A percentile compares a stretch with the other conserved stretches of the same genome.
Evolutionary conservation across 208 protist species (phyloP).

Genomic region (Phytomonas sp.): DNA sequence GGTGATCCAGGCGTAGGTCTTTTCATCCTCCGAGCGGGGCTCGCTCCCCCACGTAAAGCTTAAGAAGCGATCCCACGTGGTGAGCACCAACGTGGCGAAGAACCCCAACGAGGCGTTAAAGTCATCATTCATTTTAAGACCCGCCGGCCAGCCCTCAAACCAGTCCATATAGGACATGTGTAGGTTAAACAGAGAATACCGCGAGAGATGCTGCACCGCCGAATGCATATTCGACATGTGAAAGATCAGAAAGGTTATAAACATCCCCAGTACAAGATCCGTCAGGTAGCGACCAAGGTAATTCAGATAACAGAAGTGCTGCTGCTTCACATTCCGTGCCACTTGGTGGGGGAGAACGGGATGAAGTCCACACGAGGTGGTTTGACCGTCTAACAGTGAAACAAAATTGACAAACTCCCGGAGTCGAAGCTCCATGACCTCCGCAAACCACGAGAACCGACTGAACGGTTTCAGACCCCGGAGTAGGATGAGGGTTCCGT

Average conservation of each 20-base stretch:
- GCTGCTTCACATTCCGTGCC: neutral
- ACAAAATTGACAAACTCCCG: slow-evolving; percentile 63
- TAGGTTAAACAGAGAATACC: slow-evolving; percentile 55
- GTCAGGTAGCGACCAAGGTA: slow-evolving; percentile 54
- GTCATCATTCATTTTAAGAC: slow-evolving; percentile 92
- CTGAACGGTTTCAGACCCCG: neutral
- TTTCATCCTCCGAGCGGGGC: slow-evolving; percentile 12
- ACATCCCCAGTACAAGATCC: slow-evolving; percentile 50
- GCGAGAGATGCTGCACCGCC: slow-evolving; percentile 27
- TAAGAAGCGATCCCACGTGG: slow-evolving; percentile 52
- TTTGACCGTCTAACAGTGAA: slow-evolving; percentile 35
- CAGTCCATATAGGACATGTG: slow-evolving; percentile 87
- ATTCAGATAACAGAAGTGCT: slow-evolving; percentile 45
- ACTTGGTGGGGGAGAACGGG: slow-evolving; percentile 58
- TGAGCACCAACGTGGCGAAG: slow-evolving; percentile 61
- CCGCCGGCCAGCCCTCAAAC: slow-evolving; percentile 90
- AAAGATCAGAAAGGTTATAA: slow-evolving; percentile 40
- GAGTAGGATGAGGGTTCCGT: neutral
- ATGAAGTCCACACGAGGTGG: slow-evolving; percentile 62
- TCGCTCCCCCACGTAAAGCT: slow-evolving; percentile 14
- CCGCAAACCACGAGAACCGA: slow-evolving; percentile 28
- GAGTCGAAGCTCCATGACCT: slow-evolving; percentile 35
- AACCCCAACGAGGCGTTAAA: slow-evolving; percentile 82
- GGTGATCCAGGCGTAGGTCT: slow-evolving; percentile 52
- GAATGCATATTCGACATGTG: slow-evolving; percentile 35